Evolutionary conservation across 2,329 filamentous ascomycete species (phyloP), one percentile per base, ranked within the genome.

Genomic region (Bipolaris victoriae): DNA sequence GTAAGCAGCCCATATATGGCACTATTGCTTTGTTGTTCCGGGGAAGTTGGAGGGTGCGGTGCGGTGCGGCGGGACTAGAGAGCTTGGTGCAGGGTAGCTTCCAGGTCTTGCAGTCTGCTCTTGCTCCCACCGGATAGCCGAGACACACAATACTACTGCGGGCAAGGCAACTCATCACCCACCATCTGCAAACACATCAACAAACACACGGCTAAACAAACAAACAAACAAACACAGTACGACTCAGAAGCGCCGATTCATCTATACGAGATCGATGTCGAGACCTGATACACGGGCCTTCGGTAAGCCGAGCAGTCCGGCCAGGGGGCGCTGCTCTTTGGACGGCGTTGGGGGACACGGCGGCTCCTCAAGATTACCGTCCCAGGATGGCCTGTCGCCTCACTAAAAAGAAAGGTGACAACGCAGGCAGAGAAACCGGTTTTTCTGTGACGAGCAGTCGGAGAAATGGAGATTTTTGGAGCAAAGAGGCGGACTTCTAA

Each of bases 361-460:
- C 46, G 46, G 46, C 35, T 39, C 35, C 46, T 49, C 46, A 39
- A 13, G 7, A 29, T 26, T 29, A 16, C 35, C 35, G 35, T 10
- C 10, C 16, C 18, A 39, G 46, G 46, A 39, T 37, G n/a, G 26
- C 29, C 35, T 9, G 35, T 7, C 33, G 35, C 46, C 9, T 49
- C 46, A 49, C 35, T 11, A 49, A 49, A 48, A 49, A 39, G 15
- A 39, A 49, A 2, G n/a, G 20, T 33, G 43, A 46, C 20, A 29
- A 33, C n/a, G n/a, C 16, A 18, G 26, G 15, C 26, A 29, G 18
- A 24, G 16, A 46, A 29, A 26, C 22, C 11, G 33, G 10, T 39
- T 49, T 39, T 36, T 15, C 11, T 35, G 7, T 43, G 15, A 26
- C 20, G 7, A 43, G 40, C 5, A 26, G 10, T 5, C 10, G 29